Base-by-base conservation (phyloP, 139 green algal genomes). In the Zygnema cylindricum region DNA sequence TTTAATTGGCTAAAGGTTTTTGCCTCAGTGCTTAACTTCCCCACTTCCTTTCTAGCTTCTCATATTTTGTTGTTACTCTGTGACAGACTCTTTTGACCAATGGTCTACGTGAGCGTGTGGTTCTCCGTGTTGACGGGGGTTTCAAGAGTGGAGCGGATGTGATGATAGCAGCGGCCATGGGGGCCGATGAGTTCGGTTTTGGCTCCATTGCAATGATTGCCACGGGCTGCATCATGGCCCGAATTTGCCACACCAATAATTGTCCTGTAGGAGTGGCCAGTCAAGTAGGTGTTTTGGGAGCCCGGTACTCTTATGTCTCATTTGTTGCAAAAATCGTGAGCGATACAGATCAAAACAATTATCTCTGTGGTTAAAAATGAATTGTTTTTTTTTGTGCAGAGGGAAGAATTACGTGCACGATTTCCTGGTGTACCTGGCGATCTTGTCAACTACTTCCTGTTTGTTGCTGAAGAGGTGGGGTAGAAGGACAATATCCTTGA, bases 211-310 rank as follows among this genome's bases (percentile, higher is more conserved):
- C 97, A 57, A 99, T 99, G 97, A 99, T 99, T 81, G 97, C 97
- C 55, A 98, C 96, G 30, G 95, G 97, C 86, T 99, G 97, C 95
- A 99, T 99, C 94, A 99, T 99, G 97, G 97, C 97, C 30, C 95
- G 97, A 76, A 97, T 99, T 39, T 99, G 97, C 93, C 97, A 99
- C 95, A 99, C 97, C 89, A 99, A 99, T 96, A 99, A 99, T 95
- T 99, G 97, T 95, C 97, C 97, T 43, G 97, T 99, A 33, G 97
- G 97, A 38, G 97, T 99, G 33, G 97, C 97, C 0, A 94, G 87
- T 25, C 97, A 99, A 95, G 86, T 91, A 35, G 2, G 69, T 35
- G n/a, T n/a, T n/a, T n/a, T n/a, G n/a, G n/a, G 16, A 63, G 49
- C 49, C 16, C 49, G 7, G 49, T 16, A 63, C 7, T 63, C 7